These are phyloP conservation scores for Allium sativum DNA, from an alignment of 106 monocot genomes.

Conservation along the genomic window DNA sequence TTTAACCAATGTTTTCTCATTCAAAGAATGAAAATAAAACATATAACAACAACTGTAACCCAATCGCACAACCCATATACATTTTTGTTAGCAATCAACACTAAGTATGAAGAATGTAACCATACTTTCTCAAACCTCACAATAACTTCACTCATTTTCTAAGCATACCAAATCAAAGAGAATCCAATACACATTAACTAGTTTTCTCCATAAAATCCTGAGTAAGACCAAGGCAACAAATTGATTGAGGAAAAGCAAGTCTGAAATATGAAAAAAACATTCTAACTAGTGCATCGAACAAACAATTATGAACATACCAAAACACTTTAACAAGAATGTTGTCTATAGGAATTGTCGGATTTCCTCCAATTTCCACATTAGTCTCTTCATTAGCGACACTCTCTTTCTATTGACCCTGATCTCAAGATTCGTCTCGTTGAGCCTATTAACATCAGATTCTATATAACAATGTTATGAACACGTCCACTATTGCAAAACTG, in stretches of 20 bases:
- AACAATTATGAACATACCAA: slow-evolving; percentile 80
- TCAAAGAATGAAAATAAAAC: no score
- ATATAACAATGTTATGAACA: slow-evolving; percentile 56
- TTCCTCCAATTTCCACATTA: slow-evolving; percentile 75
- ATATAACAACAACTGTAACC: no score
- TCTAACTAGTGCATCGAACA: slow-evolving; percentile 40
- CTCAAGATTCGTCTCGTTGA: slow-evolving; percentile 57
- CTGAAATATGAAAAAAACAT: slow-evolving; percentile 75
- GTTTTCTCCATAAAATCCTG: slow-evolving; percentile 23
- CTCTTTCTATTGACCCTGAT: slow-evolving; percentile 62
- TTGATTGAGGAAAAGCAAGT: slow-evolving; percentile 31
- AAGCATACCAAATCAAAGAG: slow-evolving; percentile 66
- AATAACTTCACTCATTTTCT: slow-evolving; percentile 45
- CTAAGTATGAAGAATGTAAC: background rate
- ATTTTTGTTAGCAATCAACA: slow-evolving; percentile 4
- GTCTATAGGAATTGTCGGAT: slow-evolving; percentile 68
- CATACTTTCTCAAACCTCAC: background rate
- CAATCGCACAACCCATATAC: no score
- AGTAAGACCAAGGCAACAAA: slow-evolving; percentile 21
- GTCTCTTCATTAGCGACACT: slow-evolving; percentile 69
- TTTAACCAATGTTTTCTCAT: no score
- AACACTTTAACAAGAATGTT: slow-evolving; percentile 68
- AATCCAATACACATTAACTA: slow-evolving; percentile 39
- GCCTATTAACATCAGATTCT: slow-evolving; percentile 42
- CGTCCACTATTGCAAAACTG: slow-evolving; percentile 54